These are phyloP conservation scores for Acanthamoeba lenticulata DNA, from an alignment of 208 protist genomes.

Conservation along the genomic window DNA sequence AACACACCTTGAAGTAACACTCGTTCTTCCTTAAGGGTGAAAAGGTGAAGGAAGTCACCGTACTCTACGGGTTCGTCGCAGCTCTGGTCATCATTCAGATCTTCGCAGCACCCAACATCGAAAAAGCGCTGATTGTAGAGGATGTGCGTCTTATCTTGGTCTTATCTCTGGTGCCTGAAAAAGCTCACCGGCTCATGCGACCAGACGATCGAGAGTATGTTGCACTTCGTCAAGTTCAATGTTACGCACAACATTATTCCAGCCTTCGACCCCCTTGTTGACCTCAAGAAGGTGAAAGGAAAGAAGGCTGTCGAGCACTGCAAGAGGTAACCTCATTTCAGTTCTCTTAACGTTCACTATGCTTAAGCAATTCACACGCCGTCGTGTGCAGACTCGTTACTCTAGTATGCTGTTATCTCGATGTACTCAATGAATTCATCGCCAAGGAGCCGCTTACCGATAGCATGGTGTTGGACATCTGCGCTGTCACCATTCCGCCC, in stretches of 20 bases:
- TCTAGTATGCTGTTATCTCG: background rate
- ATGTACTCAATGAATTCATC: slow-evolving; percentile 38
- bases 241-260: slow-evolving; percentile 50
- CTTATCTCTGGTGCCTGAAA: background rate
- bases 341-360: background rate
- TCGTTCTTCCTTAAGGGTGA: background rate
- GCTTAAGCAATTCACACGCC: background rate
- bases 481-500: background rate
- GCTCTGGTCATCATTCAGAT: slow-evolving; percentile 24
- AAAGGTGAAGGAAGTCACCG: background rate
- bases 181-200: background rate
- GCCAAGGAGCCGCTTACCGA: slow-evolving; percentile 9
- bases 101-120: background rate
- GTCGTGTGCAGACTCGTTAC: background rate
- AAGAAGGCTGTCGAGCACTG: background rate
- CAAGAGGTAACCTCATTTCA: background rate
- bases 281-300: background rate
- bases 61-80: slow-evolving; percentile 23
- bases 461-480: slow-evolving; percentile 50
- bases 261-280: background rate
- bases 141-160: background rate
- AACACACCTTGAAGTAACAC: too few relatives aligned
- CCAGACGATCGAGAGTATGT: slow-evolving; percentile 44
- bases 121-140: slow-evolving; percentile 18
- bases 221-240: slow-evolving; percentile 40